phyloP scores from a whole-genome alignment of 495 filamentous ascomycete genomes.

The Bacidia rubella region DNA sequence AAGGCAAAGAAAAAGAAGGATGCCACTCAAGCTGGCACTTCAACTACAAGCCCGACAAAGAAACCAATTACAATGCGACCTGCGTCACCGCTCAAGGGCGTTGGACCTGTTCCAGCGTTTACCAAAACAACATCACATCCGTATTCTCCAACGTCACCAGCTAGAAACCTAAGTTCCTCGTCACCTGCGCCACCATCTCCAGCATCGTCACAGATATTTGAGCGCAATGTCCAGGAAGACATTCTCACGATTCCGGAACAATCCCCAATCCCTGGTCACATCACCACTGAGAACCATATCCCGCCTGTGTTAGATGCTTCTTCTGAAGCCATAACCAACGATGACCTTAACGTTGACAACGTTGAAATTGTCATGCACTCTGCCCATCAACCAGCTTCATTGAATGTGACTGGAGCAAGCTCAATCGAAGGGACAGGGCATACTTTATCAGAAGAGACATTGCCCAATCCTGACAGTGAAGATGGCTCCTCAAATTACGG shows the following conservation, averaged over 20 bases:
- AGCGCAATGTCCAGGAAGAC: constrained; percentile 81
- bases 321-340: constrained; percentile 76
- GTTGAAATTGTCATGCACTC: constrained; percentile 82
- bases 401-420: constrained; percentile 40
- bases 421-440: constrained; percentile 25
- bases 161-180: constrained; percentile 36
- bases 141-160: constrained; percentile 33
- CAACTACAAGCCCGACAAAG: constrained; percentile 11
- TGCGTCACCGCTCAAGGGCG: constrained; percentile 12
- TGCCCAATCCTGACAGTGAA: constrained; percentile 35
- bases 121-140: constrained; percentile 32
- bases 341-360: constrained; percentile 57
- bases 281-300: constrained; percentile 84
- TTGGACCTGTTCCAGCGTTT: constrained; percentile 14
- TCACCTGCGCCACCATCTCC: constrained; percentile 52
- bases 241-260: constrained; percentile 47
- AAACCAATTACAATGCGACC: constrained; percentile 10
- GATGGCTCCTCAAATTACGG: constrained; percentile 57
- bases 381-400: constrained; percentile 63
- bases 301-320: constrained; percentile 81
- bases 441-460: constrained; percentile 43
- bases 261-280: constrained; percentile 72
- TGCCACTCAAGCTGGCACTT: constrained; percentile 19
- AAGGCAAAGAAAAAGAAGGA: constrained; percentile 26
- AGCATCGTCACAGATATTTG: constrained; percentile 76